Conservation (phyloP, 2,329 filamentous ascomycete genomes). For the Fusarium sp. region DNA sequence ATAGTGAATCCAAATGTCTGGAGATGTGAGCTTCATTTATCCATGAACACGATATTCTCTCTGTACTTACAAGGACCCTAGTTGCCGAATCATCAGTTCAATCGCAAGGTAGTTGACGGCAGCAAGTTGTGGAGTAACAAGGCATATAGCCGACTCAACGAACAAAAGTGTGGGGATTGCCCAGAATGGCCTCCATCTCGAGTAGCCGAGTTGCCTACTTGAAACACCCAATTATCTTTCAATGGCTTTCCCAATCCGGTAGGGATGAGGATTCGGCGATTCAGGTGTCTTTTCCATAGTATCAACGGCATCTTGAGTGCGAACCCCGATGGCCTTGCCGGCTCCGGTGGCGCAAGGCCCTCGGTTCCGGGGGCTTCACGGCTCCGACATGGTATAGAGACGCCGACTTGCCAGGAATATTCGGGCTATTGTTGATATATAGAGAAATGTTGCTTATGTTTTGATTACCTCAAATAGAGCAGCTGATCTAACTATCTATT, state of each 20-base stretch:
- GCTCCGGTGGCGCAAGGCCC: neutral
- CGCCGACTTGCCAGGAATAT: neutral
- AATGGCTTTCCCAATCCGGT: neutral
- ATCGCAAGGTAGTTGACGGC: neutral
- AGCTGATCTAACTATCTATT: neutral
- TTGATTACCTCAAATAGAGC: neutral
- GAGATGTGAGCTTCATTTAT: slow-evolving; percentile 22
- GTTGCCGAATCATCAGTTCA: slow-evolving; percentile 5
- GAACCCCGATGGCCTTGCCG: neutral
- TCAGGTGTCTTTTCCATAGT: neutral
- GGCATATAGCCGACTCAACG: slow-evolving; percentile 22
- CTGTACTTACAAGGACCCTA: slow-evolving; percentile 12
- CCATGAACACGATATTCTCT: neutral
- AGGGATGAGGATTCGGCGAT: neutral
- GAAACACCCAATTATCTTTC: neutral
- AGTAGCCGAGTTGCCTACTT: slow-evolving; percentile 17
- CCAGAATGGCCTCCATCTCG: neutral
- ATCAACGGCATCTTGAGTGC: neutral
- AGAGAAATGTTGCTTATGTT: neutral
- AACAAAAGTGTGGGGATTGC: neutral
- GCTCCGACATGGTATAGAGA: slow-evolving; percentile 1
- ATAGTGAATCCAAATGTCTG: neutral
- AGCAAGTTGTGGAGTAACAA: neutral
- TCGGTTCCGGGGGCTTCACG: neutral
- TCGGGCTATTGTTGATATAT: neutral